Evolutionary conservation across 208 protist species (phyloP), one percentile per base, ranked within the genome.

Genomic region (Trypanosoma avium): DNA sequence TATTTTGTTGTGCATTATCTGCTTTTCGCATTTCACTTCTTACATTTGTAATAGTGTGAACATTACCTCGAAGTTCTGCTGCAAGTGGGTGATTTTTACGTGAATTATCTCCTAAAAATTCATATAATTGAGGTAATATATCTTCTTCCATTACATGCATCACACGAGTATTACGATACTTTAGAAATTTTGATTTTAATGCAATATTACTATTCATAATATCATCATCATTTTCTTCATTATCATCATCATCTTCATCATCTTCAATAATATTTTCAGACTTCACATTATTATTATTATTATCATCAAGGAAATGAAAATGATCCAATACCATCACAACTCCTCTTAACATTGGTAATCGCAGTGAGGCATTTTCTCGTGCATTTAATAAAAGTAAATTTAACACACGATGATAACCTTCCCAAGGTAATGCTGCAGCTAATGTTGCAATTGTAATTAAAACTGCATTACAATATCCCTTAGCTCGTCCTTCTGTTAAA

Each of bases 321-420:
- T 79, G 73, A 52, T 92, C 73, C 17, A 97, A 82, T 30, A 97
- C 81, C 75, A 93, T 86, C 59, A 93, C 87, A 12, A 97, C 86
- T 61, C 89, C 88, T 26, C 78, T 78, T 40, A 94, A 71, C 87
- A 97, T 95, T 17, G 83, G 80, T 61, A 88, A 59, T 19, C 86
- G 82, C 67, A 94, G 32, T 33, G 72, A 73, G 3, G 68, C 56
- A 71, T 90, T 90, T 26, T 78, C 75, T 36, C 69, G 76, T 3
- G 88, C 92, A 67, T 92, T 90, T 12, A 72, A 67, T 30, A 97
- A 58, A 21, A 97, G 75, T n/a, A 93, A 61, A 48, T 79, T 86
- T 4, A 97, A 73, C 24, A 95, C 74, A 55, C 74, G 85, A 77
- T 95, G 82, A 72, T 97, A 97, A 27, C 81, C 86, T 56, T 82